Percentiles rank a stretch among this genome's conserved stretches.
These are phyloP conservation scores for Dendrocalamus latiflorus DNA, from an alignment of 202 grass and related monocot genomes.

Conservation along the genomic window DNA sequence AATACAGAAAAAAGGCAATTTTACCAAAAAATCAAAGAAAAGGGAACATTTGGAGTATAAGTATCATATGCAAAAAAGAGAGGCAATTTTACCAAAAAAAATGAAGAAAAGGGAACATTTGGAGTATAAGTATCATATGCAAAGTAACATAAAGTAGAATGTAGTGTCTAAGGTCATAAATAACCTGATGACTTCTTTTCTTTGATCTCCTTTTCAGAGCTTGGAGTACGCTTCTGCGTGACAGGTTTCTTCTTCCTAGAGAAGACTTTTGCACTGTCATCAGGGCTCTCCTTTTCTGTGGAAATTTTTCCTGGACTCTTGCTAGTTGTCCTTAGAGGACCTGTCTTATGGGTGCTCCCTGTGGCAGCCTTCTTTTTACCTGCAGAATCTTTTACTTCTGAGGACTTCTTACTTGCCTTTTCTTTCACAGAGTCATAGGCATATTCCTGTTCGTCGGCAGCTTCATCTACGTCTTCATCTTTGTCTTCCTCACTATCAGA, in stretches of 20 bases:
- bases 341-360: conserved; percentile 33
- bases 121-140: neutral
- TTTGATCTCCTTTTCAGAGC: conserved; percentile 46
- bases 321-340: conserved; percentile 34
- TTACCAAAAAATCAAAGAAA: neutral
- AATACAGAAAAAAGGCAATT: neutral
- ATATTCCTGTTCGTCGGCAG: conserved; percentile 41
- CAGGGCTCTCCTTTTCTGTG: conserved; percentile 47
- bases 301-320: conserved; percentile 36
- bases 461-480: conserved; percentile 47
- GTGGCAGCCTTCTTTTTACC: conserved; percentile 46
- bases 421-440: conserved; percentile 47
- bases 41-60: neutral
- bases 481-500: conserved; percentile 53
- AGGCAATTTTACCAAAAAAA: neutral
- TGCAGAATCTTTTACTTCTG: conserved; percentile 45
- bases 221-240: conserved; percentile 14
- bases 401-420: conserved; percentile 40
- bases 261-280: conserved; percentile 74
- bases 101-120: neutral
- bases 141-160: neutral
- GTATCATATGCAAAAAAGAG: neutral
- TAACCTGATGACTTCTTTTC: conserved; percentile 72
- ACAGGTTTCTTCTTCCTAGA: conserved; percentile 77
- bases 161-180: neutral